Conservation (phyloP, 495 filamentous ascomycete species). For the Penicillium malachiteum region DNA sequence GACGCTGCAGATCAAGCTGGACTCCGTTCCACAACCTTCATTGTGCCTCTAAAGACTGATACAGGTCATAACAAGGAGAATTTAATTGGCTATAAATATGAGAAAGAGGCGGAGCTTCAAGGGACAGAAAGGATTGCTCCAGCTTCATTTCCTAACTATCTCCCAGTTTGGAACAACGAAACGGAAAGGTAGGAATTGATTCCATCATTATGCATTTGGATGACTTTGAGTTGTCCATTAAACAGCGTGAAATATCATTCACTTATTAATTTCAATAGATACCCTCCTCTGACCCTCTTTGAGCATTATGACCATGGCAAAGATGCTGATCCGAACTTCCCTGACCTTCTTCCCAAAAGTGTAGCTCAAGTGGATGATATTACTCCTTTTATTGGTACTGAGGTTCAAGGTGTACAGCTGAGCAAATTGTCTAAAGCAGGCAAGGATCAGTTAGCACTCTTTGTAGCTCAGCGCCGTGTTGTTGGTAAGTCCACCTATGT, state of each 20-base stretch:
- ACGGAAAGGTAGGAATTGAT: constrained; percentile 31
- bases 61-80: constrained; percentile 64
- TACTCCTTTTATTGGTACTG: constrained; percentile 56
- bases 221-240: too few relatives aligned
- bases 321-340: constrained; percentile 51
- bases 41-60: constrained; percentile 35
- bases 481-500: constrained; percentile 43
- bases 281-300: constrained; percentile 42
- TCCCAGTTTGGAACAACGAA: constrained; percentile 70
- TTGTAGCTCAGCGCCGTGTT: constrained; percentile 57
- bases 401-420: constrained; percentile 55
- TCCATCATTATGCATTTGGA: too few relatives aligned
- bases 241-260: background rate
- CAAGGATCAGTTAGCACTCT: constrained; percentile 58
- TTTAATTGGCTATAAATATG: constrained; percentile 50
- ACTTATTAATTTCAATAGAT: constrained; percentile 25
- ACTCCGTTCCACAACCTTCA: constrained; percentile 33
- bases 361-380: constrained; percentile 44
- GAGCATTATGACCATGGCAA: constrained; percentile 51
- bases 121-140: constrained; percentile 45
- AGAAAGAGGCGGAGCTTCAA: constrained; percentile 42
- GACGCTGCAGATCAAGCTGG: constrained; percentile 32
- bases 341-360: constrained; percentile 48
- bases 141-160: constrained; percentile 69
- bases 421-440: constrained; percentile 51